Evolutionary conservation across 306 rosid species (phyloP), one percentile per base, ranked within the genome.

Genomic region (Herpetospermum pedunculosum): DNA sequence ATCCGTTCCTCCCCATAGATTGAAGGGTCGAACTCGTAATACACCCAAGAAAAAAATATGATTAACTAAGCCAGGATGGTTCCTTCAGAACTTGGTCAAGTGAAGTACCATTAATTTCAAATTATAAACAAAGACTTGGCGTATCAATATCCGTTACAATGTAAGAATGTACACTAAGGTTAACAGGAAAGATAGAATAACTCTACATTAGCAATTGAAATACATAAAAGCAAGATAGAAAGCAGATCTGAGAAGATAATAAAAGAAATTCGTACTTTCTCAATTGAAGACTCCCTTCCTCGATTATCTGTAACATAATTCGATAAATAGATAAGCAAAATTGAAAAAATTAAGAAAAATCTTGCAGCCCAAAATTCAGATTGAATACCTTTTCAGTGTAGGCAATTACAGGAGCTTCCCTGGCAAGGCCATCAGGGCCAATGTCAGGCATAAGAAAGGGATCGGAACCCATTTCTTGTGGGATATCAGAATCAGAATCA

Each of bases 391-490:
- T 94, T 84, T 94, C 97, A 30, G 98, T 91, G 88, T 94, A 86
- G 84, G 88, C 78, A 81, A 94, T 83, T 74, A 87, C 87, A 28
- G 97, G 73, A 72, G 94, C 81, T 75, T 91, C 97, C 57, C 86
- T 82, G 43, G 95, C 73, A 78, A 91, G 88, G 68, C 98, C 97
- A 40, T 94, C 98, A 40, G 95, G 95, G 37, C 97, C 98, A 85
- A 94, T 89, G 88, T 85, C 96, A 10, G 94, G 91, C 54, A 23
- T 72, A 76, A 91, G 87, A 21, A 82, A 80, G 43, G 86, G 94
- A 75, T 84, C 76, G 41, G 85, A 86, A 78, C 87, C 85, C 98
- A 93, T 93, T 26, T 40, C 19, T 23, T 13, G 53, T 6, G 26
- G 38, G 26, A 69, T n/a, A 69, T 69, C 25, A 29, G 30, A 58